phyloP scores from a whole-genome alignment of 805 yeast species.

The Starmerella lactis-condensi region DNA sequence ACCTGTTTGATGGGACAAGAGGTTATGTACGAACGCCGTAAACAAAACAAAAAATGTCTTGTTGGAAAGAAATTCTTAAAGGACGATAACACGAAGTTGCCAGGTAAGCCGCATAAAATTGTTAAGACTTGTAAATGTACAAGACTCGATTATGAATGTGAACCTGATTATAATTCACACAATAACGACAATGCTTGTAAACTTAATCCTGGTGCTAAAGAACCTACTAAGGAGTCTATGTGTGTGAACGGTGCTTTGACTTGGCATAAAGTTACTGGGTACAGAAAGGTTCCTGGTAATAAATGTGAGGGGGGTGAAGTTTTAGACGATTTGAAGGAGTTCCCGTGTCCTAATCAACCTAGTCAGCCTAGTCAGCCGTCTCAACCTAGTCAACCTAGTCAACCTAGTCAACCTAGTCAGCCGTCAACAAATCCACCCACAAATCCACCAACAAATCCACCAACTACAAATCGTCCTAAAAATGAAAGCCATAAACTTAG shows the following conservation, averaged over 20 bases:
- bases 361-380: slow-evolving; percentile 31
- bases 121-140: slow-evolving; percentile 64
- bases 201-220: slow-evolving; percentile 53
- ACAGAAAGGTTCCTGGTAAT: slow-evolving; percentile 65
- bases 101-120: slow-evolving; percentile 38
- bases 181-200: slow-evolving; percentile 62
- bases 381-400: background rate
- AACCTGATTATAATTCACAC: slow-evolving; percentile 56
- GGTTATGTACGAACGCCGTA: slow-evolving; percentile 39
- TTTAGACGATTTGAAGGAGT: slow-evolving; percentile 44
- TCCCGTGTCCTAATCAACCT: slow-evolving; percentile 79
- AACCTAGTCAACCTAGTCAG: background rate
- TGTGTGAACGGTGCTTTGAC: slow-evolving; percentile 30
- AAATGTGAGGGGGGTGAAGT: slow-evolving; percentile 70
- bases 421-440: background rate
- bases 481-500: no score
- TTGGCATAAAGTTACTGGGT: slow-evolving; percentile 74
- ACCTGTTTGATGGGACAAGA: slow-evolving; percentile 56
- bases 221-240: slow-evolving; percentile 24
- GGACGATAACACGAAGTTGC: slow-evolving; percentile 28
- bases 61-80: slow-evolving; percentile 17
- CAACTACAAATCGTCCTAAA: background rate
- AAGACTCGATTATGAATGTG: slow-evolving; percentile 83
- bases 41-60: slow-evolving; percentile 46
- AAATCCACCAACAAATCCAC: background rate